Conservation (phyloP, 1,284 basidiomycete species). For the Ceratobasidium sp. region DNA sequence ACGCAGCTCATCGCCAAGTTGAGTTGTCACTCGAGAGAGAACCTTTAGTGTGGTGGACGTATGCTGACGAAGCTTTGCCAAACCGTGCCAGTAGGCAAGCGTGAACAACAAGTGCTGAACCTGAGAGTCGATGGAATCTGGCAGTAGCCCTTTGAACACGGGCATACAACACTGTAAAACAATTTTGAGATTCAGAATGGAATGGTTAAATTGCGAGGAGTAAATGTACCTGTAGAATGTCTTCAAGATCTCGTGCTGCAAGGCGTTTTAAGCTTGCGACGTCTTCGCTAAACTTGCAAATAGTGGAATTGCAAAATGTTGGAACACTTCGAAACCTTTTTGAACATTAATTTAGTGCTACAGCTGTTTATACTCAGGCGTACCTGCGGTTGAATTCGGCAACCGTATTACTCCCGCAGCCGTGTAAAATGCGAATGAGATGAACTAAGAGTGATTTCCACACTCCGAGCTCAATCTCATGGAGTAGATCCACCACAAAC, state of each 20-base stretch:
- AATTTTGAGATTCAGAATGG: too few relatives aligned
- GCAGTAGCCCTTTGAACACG: constrained; percentile 58
- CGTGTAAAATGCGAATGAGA: constrained; percentile 53
- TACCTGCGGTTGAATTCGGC: constrained; percentile 41
- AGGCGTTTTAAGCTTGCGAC: constrained; percentile 49
- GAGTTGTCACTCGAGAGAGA: constrained; percentile 52
- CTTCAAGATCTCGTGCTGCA: constrained; percentile 50
- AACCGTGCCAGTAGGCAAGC: constrained; percentile 57
- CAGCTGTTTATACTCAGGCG: too few relatives aligned
- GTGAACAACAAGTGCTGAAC: constrained; percentile 55
- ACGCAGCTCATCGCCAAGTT: constrained; percentile 49
- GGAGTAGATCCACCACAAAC: constrained; percentile 48
- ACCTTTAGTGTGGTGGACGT: constrained; percentile 53
- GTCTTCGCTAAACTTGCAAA: constrained; percentile 43
- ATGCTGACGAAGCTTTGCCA: constrained; percentile 58
- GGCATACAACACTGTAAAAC: constrained; percentile 58
- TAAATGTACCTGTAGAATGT: constrained; percentile 48
- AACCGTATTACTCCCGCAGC: constrained; percentile 28
- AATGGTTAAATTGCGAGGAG: neutral
- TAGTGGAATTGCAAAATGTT: constrained; percentile 48
- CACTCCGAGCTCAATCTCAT: constrained; percentile 49
- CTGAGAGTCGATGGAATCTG: constrained; percentile 51
- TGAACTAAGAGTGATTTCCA: constrained; percentile 56
- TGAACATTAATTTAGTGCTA: too few relatives aligned
- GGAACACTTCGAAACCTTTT: constrained; percentile 49